These are phyloP conservation scores for Fistulifera solaris DNA, from an alignment of 108 stramenopile genomes.

Conservation along the genomic window DNA sequence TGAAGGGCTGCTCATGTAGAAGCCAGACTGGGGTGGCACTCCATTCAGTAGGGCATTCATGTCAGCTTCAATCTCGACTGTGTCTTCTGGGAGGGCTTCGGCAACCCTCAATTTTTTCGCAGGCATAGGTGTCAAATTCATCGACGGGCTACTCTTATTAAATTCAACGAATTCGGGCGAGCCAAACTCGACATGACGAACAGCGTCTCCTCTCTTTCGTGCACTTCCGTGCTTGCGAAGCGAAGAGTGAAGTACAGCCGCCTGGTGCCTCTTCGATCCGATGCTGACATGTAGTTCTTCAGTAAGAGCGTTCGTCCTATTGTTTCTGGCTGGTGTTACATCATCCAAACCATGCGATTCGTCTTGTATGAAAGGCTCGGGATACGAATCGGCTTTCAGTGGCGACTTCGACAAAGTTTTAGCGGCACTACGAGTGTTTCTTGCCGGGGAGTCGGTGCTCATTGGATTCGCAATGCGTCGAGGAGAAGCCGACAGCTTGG, in stretches of 20 bases:
- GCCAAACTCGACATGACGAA: conserved; percentile 63
- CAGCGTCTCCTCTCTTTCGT: conserved; percentile 3
- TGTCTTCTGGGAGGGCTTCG: conserved; percentile 10
- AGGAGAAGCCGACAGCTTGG: conserved; percentile 22
- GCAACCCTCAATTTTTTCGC: not conserved
- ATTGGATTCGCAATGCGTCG: conserved; percentile 25
- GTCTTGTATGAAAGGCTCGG: too few relatives aligned
- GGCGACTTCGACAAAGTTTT: too few relatives aligned
- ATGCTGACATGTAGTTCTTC: not conserved
- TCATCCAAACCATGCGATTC: too few relatives aligned
- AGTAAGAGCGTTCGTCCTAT: not conserved
- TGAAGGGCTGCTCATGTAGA: too few relatives aligned
- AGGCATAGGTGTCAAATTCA: conserved; percentile 70
- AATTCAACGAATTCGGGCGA: conserved; percentile 70
- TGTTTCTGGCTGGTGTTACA: not conserved
- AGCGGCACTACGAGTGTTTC: conserved; percentile 41
- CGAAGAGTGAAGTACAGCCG: conserved; percentile 27
- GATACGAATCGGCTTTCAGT: too few relatives aligned
- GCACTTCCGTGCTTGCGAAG: conserved; percentile 11
- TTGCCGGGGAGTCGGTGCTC: conserved; percentile 49
- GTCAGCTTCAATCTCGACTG: conserved; percentile 47
- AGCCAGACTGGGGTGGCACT: too few relatives aligned
- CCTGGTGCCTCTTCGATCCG: conserved; percentile 1
- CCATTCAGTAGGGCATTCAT: conserved; percentile 9
- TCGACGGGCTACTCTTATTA: conserved; percentile 69